Percentiles rank a stretch among this genome's conserved stretches.
These are phyloP conservation scores for Phytophthora colocasiae DNA, from an alignment of 352 stramenopile genomes.

Conservation along the genomic window DNA sequence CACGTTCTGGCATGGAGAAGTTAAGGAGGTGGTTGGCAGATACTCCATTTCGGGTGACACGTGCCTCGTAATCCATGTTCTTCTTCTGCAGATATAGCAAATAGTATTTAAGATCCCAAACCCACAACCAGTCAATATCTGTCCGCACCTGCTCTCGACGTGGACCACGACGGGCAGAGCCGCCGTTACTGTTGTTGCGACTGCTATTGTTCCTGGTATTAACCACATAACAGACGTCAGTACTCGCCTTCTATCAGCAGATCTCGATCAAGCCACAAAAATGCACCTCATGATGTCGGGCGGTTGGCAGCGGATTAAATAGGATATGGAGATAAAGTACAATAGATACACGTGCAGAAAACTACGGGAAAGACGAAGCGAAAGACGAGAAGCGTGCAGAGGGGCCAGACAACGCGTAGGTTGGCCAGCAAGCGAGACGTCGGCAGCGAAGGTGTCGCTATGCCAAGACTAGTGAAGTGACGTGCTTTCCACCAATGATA, in stretches of 20 bases:
- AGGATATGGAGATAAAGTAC: slow-evolving; percentile 38
- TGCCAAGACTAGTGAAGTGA: slow-evolving; percentile 30
- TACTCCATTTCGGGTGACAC: slow-evolving; percentile 69
- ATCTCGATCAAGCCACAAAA: background rate
- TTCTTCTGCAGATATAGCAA: slow-evolving; percentile 43
- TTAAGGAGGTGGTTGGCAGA: slow-evolving; percentile 88
- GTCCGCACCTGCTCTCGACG: slow-evolving; percentile 46
- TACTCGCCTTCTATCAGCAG: background rate
- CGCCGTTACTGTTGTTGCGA: slow-evolving; percentile 35
- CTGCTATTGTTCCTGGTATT: slow-evolving; percentile 38
- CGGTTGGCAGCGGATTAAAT: slow-evolving; percentile 36
- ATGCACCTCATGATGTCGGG: slow-evolving; percentile 55
- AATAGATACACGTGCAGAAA: slow-evolving; percentile 31
- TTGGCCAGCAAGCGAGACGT: slow-evolving; percentile 14
- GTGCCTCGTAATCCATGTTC: slow-evolving; percentile 61
- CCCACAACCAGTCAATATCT: background rate
- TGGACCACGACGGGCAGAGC: slow-evolving; percentile 37
- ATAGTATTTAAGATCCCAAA: slow-evolving; percentile 6
- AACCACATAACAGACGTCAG: slow-evolving; percentile 7
- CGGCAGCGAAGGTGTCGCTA: slow-evolving; percentile 28
- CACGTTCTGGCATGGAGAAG: slow-evolving; percentile 80
- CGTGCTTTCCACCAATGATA: slow-evolving; percentile 33
- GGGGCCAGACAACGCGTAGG: slow-evolving; percentile 10
- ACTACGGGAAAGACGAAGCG: slow-evolving; percentile 12
- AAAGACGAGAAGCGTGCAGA: background rate